phyloP scores from a whole-genome alignment of 1,284 basidiomycete species.

The Flammula alnicola region DNA sequence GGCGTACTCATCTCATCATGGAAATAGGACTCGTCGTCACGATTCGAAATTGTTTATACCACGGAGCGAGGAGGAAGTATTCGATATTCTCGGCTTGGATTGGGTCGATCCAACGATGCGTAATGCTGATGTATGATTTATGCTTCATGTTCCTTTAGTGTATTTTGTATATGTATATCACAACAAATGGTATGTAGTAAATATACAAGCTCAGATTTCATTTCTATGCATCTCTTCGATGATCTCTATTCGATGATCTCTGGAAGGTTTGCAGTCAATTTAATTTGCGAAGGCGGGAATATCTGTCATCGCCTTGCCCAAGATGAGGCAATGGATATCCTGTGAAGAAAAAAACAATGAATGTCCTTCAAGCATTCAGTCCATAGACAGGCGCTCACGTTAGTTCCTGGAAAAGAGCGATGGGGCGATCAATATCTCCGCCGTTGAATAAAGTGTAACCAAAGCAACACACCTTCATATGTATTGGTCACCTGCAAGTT shows the following conservation, averaged over 20 bases:
- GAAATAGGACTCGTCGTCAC: constrained; percentile 58
- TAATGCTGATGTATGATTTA: constrained; percentile 61
- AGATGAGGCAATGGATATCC: constrained; percentile 87
- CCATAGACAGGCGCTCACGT: constrained; percentile 45
- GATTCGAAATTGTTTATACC: constrained; percentile 65
- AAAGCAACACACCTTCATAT: constrained; percentile 73
- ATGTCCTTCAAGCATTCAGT: neutral
- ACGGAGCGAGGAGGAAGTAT: constrained; percentile 70
- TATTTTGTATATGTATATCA: too few relatives aligned
- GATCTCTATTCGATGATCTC: too few relatives aligned
- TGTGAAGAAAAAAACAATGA: constrained; percentile 32
- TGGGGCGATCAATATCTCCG: constrained; percentile 13
- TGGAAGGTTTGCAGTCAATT: too few relatives aligned
- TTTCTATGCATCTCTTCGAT: too few relatives aligned
- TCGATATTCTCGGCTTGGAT: constrained; percentile 66
- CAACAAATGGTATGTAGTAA: too few relatives aligned
- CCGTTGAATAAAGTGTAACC: constrained; percentile 10
- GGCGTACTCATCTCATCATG: neutral
- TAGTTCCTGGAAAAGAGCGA: constrained; percentile 45
- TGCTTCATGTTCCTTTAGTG: neutral
- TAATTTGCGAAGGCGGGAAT: constrained; percentile 82
- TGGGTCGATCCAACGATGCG: constrained; percentile 73
- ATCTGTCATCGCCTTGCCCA: constrained; percentile 91
- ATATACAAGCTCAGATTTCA: too few relatives aligned
- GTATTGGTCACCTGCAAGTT: constrained; percentile 94